Evolutionary conservation across 2,329 filamentous ascomycete genomes (phyloP).

Genomic region (Acrocalymma vagum): DNA sequence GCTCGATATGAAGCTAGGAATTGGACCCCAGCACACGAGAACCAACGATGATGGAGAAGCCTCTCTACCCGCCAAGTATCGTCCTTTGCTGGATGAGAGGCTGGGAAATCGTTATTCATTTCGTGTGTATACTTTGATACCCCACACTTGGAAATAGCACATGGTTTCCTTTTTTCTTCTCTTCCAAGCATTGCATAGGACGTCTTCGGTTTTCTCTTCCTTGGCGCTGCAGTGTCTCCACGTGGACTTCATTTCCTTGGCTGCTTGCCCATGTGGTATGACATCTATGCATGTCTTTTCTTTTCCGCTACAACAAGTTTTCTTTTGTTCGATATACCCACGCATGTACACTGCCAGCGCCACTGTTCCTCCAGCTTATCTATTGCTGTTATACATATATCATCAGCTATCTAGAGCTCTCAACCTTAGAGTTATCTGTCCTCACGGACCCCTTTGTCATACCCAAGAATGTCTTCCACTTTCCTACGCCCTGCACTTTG

Average conservation of each 20-base stretch:
- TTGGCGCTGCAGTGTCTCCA: not conserved
- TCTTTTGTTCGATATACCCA: constrained; percentile 24
- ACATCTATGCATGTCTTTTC: too few relatives aligned
- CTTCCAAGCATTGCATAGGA: not conserved
- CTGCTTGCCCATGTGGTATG: too few relatives aligned
- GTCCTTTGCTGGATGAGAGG: not conserved
- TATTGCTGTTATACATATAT: constrained; percentile 1
- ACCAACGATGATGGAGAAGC: too few relatives aligned
- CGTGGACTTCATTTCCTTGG: constrained; percentile 13
- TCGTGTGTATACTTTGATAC: constrained; percentile 12
- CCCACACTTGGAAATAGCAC: constrained; percentile 1
- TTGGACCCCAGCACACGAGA: constrained; percentile 29
- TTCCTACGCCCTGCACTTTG: too few relatives aligned
- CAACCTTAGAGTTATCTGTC: constrained; percentile 23
- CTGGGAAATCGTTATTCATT: not conserved
- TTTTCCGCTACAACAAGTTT: constrained; percentile 3
- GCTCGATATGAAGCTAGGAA: constrained; percentile 34
- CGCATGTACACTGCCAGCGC: too few relatives aligned
- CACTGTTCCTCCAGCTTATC: not conserved
- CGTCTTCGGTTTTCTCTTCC: not conserved
- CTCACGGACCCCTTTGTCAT: constrained; percentile 19
- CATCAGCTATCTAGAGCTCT: constrained; percentile 4
- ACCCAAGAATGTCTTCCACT: constrained; percentile 9
- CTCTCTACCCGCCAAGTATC: not conserved
- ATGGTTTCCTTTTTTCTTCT: not conserved